These are phyloP conservation scores for Metarhizium anisopliae DNA, from an alignment of 2,329 filamentous ascomycete species.

Conservation along the genomic window DNA sequence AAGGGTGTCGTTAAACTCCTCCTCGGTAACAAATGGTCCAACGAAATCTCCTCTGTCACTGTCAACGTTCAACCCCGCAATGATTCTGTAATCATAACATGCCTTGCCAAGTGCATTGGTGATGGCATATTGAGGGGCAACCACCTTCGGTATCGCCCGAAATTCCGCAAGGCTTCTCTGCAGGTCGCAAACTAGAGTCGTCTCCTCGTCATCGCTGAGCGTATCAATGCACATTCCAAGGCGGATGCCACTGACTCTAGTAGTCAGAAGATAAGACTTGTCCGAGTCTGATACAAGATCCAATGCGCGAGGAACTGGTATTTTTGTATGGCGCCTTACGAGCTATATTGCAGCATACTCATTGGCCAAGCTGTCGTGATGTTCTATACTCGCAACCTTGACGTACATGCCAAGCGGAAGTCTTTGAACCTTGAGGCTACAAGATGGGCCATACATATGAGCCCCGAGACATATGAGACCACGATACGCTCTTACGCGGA, in stretches of 20 bases:
- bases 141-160: slow-evolving; percentile 2
- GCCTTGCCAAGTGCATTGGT: background rate
- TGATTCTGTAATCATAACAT: slow-evolving; percentile 2
- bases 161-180: background rate
- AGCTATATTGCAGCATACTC: slow-evolving; percentile 3
- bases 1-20: slow-evolving; percentile 8
- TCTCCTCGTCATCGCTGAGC: slow-evolving; percentile 2
- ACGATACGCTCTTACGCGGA: slow-evolving; percentile 1
- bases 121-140: slow-evolving; percentile 1
- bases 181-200: background rate
- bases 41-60: slow-evolving; percentile 2
- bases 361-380: slow-evolving; percentile 1
- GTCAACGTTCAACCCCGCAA: background rate
- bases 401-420: slow-evolving; percentile 13
- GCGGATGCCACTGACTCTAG: background rate
- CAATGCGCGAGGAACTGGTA: slow-evolving; percentile 1
- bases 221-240: slow-evolving; percentile 3
- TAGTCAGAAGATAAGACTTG: background rate
- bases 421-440: slow-evolving; percentile 9
- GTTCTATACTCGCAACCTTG: background rate
- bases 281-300: slow-evolving; percentile 4
- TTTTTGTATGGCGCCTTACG: slow-evolving; percentile 1
- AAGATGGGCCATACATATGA: slow-evolving; percentile 8
- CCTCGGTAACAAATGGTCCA: slow-evolving; percentile 6
- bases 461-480: background rate